phyloP scores from a whole-genome alignment of 495 filamentous ascomycete genomes.

The Paragyromitra xinjiangensis region DNA sequence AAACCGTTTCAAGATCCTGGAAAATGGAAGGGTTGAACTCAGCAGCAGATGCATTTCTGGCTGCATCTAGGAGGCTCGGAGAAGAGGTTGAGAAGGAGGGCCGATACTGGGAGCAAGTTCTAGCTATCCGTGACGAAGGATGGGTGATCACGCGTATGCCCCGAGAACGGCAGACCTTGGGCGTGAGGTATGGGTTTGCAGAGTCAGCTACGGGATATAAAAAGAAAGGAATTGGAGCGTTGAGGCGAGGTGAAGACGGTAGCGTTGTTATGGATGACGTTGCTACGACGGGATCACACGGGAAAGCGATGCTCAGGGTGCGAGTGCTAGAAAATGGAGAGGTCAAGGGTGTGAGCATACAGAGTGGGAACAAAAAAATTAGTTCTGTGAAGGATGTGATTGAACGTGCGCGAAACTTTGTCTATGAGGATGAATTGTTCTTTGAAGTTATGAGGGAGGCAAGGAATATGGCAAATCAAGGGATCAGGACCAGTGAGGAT shows the following conservation, averaged over 20 bases:
- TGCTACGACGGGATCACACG: slow-evolving; percentile 58
- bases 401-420: slow-evolving; percentile 81
- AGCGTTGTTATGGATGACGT: slow-evolving; percentile 77
- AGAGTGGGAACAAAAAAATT: slow-evolving; percentile 56
- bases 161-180: slow-evolving; percentile 75
- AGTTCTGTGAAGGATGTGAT: slow-evolving; percentile 70
- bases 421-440: slow-evolving; percentile 94
- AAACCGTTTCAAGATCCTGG: slow-evolving; percentile 76
- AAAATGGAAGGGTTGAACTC: slow-evolving; percentile 77
- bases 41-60: slow-evolving; percentile 77
- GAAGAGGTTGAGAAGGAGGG: slow-evolving; percentile 79
- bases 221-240: slow-evolving; percentile 76
- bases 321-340: slow-evolving; percentile 61
- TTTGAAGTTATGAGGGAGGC: slow-evolving; percentile 87
- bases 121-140: slow-evolving; percentile 79
- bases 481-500: slow-evolving; percentile 70
- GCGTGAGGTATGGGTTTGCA: slow-evolving; percentile 86
- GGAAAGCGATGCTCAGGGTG: slow-evolving; percentile 70
- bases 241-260: slow-evolving; percentile 78
- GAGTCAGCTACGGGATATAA: slow-evolving; percentile 81
- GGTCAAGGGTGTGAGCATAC: slow-evolving; percentile 63
- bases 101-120: slow-evolving; percentile 86
- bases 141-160: slow-evolving; percentile 84
- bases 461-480: slow-evolving; percentile 70
- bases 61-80: slow-evolving; percentile 75